Base-by-base conservation (phyloP, 2,329 filamentous ascomycete genomes). In the Aspergillus brunneoviolaceus region DNA sequence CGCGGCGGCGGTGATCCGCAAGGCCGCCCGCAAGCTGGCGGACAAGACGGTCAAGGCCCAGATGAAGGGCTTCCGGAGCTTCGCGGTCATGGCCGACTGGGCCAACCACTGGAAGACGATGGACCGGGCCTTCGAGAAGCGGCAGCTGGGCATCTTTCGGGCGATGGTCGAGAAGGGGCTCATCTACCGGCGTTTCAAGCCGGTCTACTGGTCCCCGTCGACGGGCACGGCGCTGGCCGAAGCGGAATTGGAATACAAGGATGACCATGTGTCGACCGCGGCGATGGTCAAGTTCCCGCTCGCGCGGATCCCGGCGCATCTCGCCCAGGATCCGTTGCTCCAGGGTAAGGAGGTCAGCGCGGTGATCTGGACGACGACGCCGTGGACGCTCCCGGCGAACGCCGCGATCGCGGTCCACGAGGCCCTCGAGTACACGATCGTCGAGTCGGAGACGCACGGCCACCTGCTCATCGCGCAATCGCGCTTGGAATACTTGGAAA, bases 311-410 rank as follows among this genome's bases (percentile, higher is more conserved):
- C 79, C 82, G 0, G 70, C 77, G 7, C 70, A 76, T 25, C 66
- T 88, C 25, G 69, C 70, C 51, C 69, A 77, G 7, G 75, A 78
- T 23, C 66, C 74, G 2, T 65, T 71, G 27, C 67, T 81, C 3
- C 73, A 84, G 23, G 65, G 76, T 5, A 81, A 82, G 4, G 77
- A 81, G 5, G 71, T 97, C 11, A 89, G 84, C 72, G 91, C 90
- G n/a, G 84, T 95, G n/a, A 91, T 98, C 55, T 99, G 95, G 95
- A 99, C 95, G 2, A 99, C 95, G 0, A 99, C 95, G 0, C 95
- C 95, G 0, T 99, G 95, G 95, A 99, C 95, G 0, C 80, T 99
- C 5, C 94, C 95, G 0, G 93, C 94, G 2, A 99, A 99, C 73
- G 87, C 87, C 71, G 93, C 91, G 0, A 92, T 99, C 72, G 93